Conservation (phyloP, 768 basidiomycete genomes). For the Agaricus blazei region DNA sequence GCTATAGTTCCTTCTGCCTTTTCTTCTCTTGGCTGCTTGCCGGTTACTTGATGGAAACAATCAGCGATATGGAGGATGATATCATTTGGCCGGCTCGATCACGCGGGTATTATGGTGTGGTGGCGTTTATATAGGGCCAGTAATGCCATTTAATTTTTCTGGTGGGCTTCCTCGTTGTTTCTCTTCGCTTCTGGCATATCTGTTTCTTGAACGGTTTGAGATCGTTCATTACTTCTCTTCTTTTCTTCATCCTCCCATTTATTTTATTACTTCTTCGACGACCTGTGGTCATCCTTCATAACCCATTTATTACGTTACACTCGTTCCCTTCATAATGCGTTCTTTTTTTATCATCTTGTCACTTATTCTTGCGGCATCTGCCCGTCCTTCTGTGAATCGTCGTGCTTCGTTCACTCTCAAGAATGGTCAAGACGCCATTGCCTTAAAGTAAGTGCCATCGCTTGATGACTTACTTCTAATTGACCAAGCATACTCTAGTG, state of each 20-base stretch:
- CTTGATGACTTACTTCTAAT: not conserved
- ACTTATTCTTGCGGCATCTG: slow-evolving; percentile 25
- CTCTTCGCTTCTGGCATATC: slow-evolving; percentile 8
- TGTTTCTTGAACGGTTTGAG: slow-evolving; percentile 17
- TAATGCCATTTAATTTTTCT: slow-evolving; percentile 7
- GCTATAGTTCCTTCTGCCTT: not conserved
- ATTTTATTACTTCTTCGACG: slow-evolving; percentile 6
- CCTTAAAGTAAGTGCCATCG: slow-evolving; percentile 29
- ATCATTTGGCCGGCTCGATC: not conserved
- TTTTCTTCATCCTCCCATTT: slow-evolving; percentile 1
- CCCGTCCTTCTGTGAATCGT: slow-evolving; percentile 24
- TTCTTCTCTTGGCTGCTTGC: too few species aligned
- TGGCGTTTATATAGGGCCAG: slow-evolving; percentile 34
- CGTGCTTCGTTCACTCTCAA: slow-evolving; percentile 27
- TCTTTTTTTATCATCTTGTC: slow-evolving; percentile 30
- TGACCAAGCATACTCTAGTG: slow-evolving; percentile 16
- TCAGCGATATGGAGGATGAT: not conserved
- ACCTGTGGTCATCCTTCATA: slow-evolving; percentile 25
- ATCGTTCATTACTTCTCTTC: slow-evolving; percentile 16
- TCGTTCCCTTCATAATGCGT: slow-evolving; percentile 24
- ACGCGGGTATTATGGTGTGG: not conserved
- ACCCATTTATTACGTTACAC: slow-evolving; percentile 3
- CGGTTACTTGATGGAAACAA: not conserved
- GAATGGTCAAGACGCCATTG: slow-evolving; percentile 38
- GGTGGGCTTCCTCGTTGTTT: slow-evolving; percentile 7